Evolutionary conservation across 2,329 filamentous ascomycete genomes (phyloP).

Genomic region (Calonectria honghensis): DNA sequence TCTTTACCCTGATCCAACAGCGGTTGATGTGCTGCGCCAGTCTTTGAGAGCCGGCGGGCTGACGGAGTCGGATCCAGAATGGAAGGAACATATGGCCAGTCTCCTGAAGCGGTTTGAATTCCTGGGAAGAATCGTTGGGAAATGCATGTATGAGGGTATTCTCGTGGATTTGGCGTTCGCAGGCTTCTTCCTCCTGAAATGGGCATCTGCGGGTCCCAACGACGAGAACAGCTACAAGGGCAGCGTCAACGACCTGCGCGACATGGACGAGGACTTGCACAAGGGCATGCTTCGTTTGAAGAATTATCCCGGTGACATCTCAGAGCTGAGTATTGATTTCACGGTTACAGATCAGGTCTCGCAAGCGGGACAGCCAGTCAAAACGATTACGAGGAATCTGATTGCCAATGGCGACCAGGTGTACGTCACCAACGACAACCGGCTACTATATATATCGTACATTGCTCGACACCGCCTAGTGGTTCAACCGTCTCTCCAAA

Average conservation of each 20-base stretch:
- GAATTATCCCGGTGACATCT: constrained; percentile 87
- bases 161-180: constrained; percentile 95
- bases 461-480: constrained; percentile 91
- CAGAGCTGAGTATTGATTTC: constrained; percentile 85
- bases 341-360: constrained; percentile 85
- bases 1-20: constrained; percentile 90
- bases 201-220: constrained; percentile 82
- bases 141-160: constrained; percentile 98
- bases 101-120: constrained; percentile 90
- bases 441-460: constrained; percentile 94
- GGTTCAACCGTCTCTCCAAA: constrained; percentile 86
- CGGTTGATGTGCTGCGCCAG: constrained; percentile 81
- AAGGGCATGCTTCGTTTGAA: constrained; percentile 89
- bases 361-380: constrained; percentile 66
- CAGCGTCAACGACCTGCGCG: constrained; percentile 95
- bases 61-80: constrained; percentile 72
- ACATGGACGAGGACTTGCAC: constrained; percentile 93
- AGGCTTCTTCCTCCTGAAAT: constrained; percentile 96
- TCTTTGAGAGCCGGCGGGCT: constrained; percentile 71
- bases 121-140: constrained; percentile 92
- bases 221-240: constrained; percentile 86
- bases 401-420: constrained; percentile 85
- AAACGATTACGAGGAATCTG: constrained; percentile 83
- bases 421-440: constrained; percentile 92
- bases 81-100: constrained; percentile 73